These are phyloP conservation scores for Conoideocrella luteorostrata DNA, from an alignment of 2,329 filamentous ascomycete genomes.

Conservation along the genomic window DNA sequence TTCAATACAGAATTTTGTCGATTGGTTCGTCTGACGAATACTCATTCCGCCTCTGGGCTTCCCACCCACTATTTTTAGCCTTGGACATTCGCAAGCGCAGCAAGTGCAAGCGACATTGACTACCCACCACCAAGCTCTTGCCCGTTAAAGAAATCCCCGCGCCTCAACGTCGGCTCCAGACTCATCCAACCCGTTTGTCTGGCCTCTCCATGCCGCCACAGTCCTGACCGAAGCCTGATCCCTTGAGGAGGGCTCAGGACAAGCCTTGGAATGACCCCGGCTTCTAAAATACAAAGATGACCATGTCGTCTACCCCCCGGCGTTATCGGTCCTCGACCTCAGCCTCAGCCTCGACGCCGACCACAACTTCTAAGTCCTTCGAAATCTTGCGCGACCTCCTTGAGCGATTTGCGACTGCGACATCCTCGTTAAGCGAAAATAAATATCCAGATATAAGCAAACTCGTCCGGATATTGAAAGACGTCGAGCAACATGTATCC, in stretches of 20 bases:
- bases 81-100: too few species aligned
- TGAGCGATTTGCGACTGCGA: conserved; percentile 33
- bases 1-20: too few species aligned
- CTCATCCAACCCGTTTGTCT: conserved; percentile 6
- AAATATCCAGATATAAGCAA: conserved; percentile 43
- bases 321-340: conserved; percentile 61
- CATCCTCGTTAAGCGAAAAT: conserved; percentile 25
- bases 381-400: conserved; percentile 52
- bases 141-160: conserved; percentile 1
- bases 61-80: too few species aligned
- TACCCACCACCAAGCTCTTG: conserved; percentile 7
- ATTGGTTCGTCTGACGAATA: too few species aligned
- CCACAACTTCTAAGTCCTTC: conserved; percentile 54
- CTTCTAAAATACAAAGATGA: conserved; percentile 15
- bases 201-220: conserved; percentile 28
- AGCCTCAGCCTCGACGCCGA: conserved; percentile 48
- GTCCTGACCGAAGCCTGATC: conserved; percentile 26
- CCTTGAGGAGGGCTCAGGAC: conserved; percentile 30
- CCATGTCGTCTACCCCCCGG: conserved; percentile 46
- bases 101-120: conserved; percentile 9
- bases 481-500: conserved; percentile 58
- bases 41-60: too few species aligned
- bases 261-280: conserved; percentile 13
- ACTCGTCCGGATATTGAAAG: conserved; percentile 51
- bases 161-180: conserved; percentile 1